Conservation (phyloP, 331 rosid species). For the Spiraea crenata region DNA sequence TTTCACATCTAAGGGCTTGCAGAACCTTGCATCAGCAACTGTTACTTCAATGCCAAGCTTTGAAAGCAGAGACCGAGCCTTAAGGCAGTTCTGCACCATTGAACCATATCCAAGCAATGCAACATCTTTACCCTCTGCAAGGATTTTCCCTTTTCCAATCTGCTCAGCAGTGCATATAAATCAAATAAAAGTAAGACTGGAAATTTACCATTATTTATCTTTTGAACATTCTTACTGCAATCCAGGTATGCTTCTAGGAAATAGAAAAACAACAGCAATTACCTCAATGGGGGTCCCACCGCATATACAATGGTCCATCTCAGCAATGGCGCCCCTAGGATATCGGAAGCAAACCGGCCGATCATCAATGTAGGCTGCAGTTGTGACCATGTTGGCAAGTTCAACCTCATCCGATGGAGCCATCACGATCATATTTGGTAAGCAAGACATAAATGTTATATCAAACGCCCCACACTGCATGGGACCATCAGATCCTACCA, state of each 20-base stretch:
- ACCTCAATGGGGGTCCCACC: constrained; percentile 77
- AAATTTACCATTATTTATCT: not conserved
- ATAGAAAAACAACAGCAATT: constrained; percentile 7
- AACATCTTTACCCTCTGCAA: constrained; percentile 79
- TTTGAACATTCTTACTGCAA: not conserved
- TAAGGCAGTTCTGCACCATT: constrained; percentile 91
- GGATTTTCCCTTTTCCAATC: constrained; percentile 83
- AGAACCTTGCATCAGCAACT: constrained; percentile 97
- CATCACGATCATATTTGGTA: constrained; percentile 97
- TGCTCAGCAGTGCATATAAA: constrained; percentile 23
- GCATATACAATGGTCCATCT: constrained; percentile 30
- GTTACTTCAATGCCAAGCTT: constrained; percentile 82
- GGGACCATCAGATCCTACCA: constrained; percentile 94
- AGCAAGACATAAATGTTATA: constrained; percentile 85
- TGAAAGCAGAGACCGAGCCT: constrained; percentile 74
- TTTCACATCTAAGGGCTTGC: constrained; percentile 84
- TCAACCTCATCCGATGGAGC: constrained; percentile 85
- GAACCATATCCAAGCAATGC: constrained; percentile 93
- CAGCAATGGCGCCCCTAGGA: constrained; percentile 72
- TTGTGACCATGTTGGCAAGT: constrained; percentile 87
- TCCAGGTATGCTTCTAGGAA: not conserved
- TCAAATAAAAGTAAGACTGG: constrained; percentile 1
- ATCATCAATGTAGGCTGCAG: constrained; percentile 63
- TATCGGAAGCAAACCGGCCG: constrained; percentile 86
- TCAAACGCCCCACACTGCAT: constrained; percentile 86